Evolutionary conservation across 2,329 filamentous ascomycete genomes (phyloP).

Genomic region (Ceratocystis smalleyi): DNA sequence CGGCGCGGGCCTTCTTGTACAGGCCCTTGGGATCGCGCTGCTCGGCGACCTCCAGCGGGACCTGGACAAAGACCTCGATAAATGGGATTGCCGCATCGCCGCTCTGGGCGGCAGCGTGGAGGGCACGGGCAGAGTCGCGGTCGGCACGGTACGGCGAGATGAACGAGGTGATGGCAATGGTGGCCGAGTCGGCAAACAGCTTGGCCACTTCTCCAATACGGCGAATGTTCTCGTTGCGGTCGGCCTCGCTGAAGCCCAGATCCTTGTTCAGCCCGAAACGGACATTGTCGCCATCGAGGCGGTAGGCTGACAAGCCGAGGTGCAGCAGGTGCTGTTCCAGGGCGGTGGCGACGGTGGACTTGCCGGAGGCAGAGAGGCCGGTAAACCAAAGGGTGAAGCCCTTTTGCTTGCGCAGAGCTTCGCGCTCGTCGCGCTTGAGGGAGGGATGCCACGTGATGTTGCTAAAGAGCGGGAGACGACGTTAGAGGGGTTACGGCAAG

Average conservation of each 20-base stretch:
- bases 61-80: conserved; percentile 85
- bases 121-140: conserved; percentile 60
- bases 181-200: conserved; percentile 81
- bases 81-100: conserved; percentile 62
- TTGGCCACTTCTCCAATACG: conserved; percentile 94
- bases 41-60: conserved; percentile 83
- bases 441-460: conserved; percentile 86
- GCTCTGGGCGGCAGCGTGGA: conserved; percentile 49
- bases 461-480: conserved; percentile 29
- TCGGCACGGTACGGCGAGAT: conserved; percentile 90
- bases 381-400: conserved; percentile 98
- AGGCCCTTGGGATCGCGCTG: conserved; percentile 91
- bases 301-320: conserved; percentile 67
- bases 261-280: conserved; percentile 97
- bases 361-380: conserved; percentile 86
- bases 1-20: conserved; percentile 90
- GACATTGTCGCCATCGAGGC: conserved; percentile 95
- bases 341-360: conserved; percentile 91
- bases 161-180: conserved; percentile 84
- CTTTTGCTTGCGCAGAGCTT: conserved; percentile 58
- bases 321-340: conserved; percentile 94
- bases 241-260: conserved; percentile 80
- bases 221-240: conserved; percentile 95
- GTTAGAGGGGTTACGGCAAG: neutral
- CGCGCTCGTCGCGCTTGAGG: conserved; percentile 64